Percentiles rank a stretch among this genome's conserved stretches.
phyloP scores from a whole-genome alignment of 2,329 filamentous ascomycete species.

The Tolypocladium cylindrosporum region DNA sequence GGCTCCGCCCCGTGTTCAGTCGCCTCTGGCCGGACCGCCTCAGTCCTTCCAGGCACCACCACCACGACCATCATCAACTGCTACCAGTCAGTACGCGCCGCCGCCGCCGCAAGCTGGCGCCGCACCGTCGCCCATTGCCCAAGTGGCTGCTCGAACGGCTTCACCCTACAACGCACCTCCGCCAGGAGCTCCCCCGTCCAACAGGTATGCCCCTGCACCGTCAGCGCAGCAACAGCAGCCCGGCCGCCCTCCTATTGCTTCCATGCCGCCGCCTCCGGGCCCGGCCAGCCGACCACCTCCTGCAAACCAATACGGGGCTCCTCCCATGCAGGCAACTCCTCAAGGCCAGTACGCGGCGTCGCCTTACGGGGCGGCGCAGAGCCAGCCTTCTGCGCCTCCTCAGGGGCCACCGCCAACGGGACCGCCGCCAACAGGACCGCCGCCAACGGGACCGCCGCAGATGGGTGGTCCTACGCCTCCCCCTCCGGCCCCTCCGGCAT shows the following conservation, averaged over 20 bases:
- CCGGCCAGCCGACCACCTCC: constrained; percentile 34
- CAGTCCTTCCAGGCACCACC: constrained; percentile 41
- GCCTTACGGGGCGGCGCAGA: neutral
- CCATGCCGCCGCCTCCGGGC: constrained; percentile 30
- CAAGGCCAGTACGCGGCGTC: constrained; percentile 26
- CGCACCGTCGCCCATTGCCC: constrained; percentile 44
- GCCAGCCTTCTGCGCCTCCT: constrained; percentile 23
- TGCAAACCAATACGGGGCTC: constrained; percentile 30
- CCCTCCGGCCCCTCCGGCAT: constrained; percentile 36
- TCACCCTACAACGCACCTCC: constrained; percentile 84
- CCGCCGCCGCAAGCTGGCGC: constrained; percentile 49
- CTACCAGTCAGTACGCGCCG: constrained; percentile 42
- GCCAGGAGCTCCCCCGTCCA: constrained; percentile 55
- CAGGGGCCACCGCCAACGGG: constrained; percentile 19
- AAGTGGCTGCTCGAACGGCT: constrained; percentile 60
- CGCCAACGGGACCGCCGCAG: constrained; percentile 22
- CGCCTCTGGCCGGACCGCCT: constrained; percentile 50
- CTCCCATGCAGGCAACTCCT: constrained; percentile 34
- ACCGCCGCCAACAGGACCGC: constrained; percentile 25
- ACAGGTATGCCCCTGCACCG: constrained; percentile 65
- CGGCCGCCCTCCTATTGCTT: constrained; percentile 29
- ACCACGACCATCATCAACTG: constrained; percentile 54
- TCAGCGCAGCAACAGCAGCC: constrained; percentile 38
- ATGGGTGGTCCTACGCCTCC: constrained; percentile 22
- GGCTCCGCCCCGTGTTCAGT: constrained; percentile 59